Evolutionary conservation across 495 filamentous ascomycete species (phyloP), one percentile per base, ranked within the genome.

Genomic region (Melanomma pulvis-pyrius): DNA sequence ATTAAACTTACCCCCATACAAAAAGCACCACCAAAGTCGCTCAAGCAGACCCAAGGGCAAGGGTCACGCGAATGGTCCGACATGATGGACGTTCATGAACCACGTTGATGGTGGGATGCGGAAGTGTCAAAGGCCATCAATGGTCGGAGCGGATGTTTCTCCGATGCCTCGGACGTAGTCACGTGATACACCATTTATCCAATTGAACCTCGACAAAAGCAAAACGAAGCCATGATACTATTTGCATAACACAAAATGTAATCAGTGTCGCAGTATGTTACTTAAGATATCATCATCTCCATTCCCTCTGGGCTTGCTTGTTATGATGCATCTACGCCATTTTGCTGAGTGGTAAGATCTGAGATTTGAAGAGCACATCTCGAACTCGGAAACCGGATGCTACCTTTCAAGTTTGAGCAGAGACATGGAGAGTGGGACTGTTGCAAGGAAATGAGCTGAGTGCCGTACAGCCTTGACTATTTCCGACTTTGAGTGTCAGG

Each of bases 21-120:
- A 75, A 98, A 98, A 49, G 94, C 96, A 78, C 94, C 94, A 67
- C 94, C 94, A 71, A 97, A 98, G 77, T 98, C 94, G 76, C 90
- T 96, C 64, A 98, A 84, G 62, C 92, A 87, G 71, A 98, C 93
- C 91, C 91, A 97, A 41, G 96, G 94, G 77, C 94, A 97, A 54
- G 93, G 93, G 78, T 96, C 80, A 84, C 96, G 85, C 71, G 86
- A 79, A 80, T 97, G 83, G 81, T 98, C 82, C 88, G 97, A 86
- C 28, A 34, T 57, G 17, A 21, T 29, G 53, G 47, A 24, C 0
- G 32, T 19, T 53, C 41, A 59, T 53, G 56, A 29, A 46, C 21
- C 55, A 25, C n/a, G 54, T 4, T 47, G 32, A 55, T 24, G 60
- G 50, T 46, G 59, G 22, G 26, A n/a, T 41, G 28, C 19, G 32